Base-by-base conservation (phyloP, 139 green algal genomes). In the Chlorella sp. region DNA sequence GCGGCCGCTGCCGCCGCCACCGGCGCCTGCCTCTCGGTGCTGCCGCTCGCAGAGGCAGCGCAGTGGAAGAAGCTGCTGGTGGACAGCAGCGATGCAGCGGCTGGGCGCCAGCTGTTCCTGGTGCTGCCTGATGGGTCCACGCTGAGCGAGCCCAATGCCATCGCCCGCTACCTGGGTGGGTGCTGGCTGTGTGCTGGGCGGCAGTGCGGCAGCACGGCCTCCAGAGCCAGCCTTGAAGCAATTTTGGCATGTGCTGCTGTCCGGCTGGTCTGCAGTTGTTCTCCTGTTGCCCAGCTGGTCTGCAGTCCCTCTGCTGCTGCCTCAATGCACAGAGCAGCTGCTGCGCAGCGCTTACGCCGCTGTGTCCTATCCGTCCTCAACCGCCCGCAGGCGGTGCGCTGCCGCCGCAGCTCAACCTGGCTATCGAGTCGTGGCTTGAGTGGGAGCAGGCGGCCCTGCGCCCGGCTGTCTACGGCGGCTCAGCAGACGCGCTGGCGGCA, bases 131-230 rank as follows among this genome's bases (percentile, higher is more conserved):
- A 84, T 25, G 76, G 82, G 32, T 85, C 57, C 18, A 70, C 87
- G 32, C 74, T 97, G 64, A 89, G 62, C 18, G 91, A 96, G 41
- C 82, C 94, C 0, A 94, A 94, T 76, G 94, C 92, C 9, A 91
- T 92, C 26, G 87, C 87, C 28, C 73, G 85, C 2, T 95, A 88
- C 41, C 34, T 96, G 30, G 90, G 88, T 93, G 67, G 23, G 73
- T 18, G 55, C 32, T 21, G 13, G 26, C 15, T 4, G 55, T 28
- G 21, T 25, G 44, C 44, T 67, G 69, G 6, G 44, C 44, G 44
- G 44, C 44, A 51, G 44, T 9, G 7, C 44, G 6, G 44, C 44
- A 16, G 44, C 44, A 51, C 44, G 44, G 44, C 44, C 7, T 51
- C 44, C n/a, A n/a, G n/a, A n/a, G 44, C 44, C 44, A 16, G 44